Evolutionary conservation across 2,329 filamentous ascomycete genomes (phyloP), one percentile per base, ranked within the genome.

Genomic region (Sphaerostilbella broomeana): DNA sequence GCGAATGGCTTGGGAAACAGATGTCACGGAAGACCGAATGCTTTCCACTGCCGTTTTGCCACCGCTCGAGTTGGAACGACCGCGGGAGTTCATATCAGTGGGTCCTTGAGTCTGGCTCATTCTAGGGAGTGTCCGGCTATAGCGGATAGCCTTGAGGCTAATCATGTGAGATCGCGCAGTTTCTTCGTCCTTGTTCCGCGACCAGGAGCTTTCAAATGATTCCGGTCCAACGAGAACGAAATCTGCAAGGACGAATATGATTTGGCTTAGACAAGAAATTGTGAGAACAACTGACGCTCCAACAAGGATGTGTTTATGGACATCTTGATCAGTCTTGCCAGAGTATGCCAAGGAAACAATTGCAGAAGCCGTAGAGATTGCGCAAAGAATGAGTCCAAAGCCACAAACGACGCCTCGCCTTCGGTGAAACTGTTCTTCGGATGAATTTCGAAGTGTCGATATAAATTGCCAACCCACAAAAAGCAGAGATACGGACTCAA

Each of bases 81-180:
- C 68, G 24, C 36, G 38, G 5, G 24, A 18, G 52, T 56, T 5
- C 58, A 63, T 6, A 62, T 62, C 24, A 59, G 56, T 4, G 63
- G 65, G 58, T 26, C 60, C 57, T 12, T 57, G 58, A 8, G 52
- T 43, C 15, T 59, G 57, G 8, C 56, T 53, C 25, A 55, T 51
- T 3, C 51, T 52, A 7, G 62, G 60, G 20, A 57, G 54, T 0
- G 71, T 70, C 45, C 67, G 58, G 51, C 68, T 64, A 51, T 77
- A 77, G 3, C 66, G 69, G 15, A 77, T 63, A 4, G 72, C 62
- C 55, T 77, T 77, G 48, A 75, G 57, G n/a, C 65, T 51, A 31
- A 45, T 48, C 13, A 36, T 41, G 19, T 35, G 43, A 25, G 33
- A 28, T 16, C 22, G 38, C 42, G 34, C 40, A 37, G 13, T 25